Conservation (phyloP, 2,329 filamentous ascomycete genomes). For the Cytospora piceicola region DNA sequence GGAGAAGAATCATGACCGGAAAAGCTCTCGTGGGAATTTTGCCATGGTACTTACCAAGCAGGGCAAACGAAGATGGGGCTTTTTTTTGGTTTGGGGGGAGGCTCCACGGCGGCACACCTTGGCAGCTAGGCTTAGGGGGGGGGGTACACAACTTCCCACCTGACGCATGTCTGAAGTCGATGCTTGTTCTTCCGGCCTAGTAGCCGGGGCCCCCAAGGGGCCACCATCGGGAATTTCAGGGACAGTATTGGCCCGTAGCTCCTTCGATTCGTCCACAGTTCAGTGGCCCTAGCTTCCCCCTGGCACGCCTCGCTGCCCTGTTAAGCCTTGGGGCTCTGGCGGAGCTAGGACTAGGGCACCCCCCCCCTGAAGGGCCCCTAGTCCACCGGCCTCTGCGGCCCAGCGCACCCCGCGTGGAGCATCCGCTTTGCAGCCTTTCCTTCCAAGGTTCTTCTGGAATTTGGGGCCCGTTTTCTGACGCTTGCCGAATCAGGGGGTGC, state of each 20-base stretch:
- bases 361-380: slow-evolving; percentile 1
- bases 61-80: slow-evolving; percentile 12
- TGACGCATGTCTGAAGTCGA: slow-evolving; percentile 22
- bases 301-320: slow-evolving; percentile 10
- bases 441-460: slow-evolving; percentile 23
- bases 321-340: neutral
- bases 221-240: slow-evolving; percentile 27
- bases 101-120: slow-evolving; percentile 9
- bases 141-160: slow-evolving; percentile 5
- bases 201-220: slow-evolving; percentile 5
- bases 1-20: neutral
- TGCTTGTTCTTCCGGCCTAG: slow-evolving; percentile 19
- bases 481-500: slow-evolving; percentile 25
- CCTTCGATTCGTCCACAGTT: neutral
- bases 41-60: slow-evolving; percentile 3
- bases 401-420: slow-evolving; percentile 30
- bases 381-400: slow-evolving; percentile 18
- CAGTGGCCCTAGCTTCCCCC: neutral
- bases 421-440: slow-evolving; percentile 16
- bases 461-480: slow-evolving; percentile 20
- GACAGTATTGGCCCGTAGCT: slow-evolving; percentile 12
- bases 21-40: neutral
- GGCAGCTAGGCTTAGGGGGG: neutral
- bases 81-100: slow-evolving; percentile 10
- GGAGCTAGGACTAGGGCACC: slow-evolving; percentile 10